A percentile compares a stretch with the other conserved stretches of the same genome.
Conservation (phyloP, 2,329 filamentous ascomycete genomes). For the Penicillium capsulatum region DNA sequence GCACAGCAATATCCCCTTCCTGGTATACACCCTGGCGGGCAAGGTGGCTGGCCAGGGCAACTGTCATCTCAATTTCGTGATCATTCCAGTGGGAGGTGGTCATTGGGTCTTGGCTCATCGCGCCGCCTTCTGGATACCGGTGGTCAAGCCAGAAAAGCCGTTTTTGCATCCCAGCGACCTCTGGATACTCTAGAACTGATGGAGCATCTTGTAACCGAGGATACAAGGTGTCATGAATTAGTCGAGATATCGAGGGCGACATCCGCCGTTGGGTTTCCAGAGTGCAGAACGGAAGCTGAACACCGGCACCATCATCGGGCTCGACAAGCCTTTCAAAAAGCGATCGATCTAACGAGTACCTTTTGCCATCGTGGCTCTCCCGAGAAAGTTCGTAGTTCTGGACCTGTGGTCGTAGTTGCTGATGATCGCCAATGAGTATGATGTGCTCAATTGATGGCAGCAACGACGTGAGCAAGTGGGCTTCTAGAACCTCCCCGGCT, state of each 20-base stretch:
- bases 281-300: background rate
- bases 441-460: slow-evolving; percentile 40
- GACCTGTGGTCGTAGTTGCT: slow-evolving; percentile 33
- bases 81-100: slow-evolving; percentile 47
- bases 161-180: slow-evolving; percentile 11
- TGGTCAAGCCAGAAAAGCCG: slow-evolving; percentile 43
- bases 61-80: slow-evolving; percentile 60
- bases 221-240: background rate
- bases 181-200: slow-evolving; percentile 4
- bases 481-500: slow-evolving; percentile 64
- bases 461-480: slow-evolving; percentile 47
- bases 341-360: slow-evolving; percentile 9
- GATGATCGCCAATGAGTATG: slow-evolving; percentile 37
- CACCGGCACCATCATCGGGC: background rate
- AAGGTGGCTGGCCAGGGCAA: slow-evolving; percentile 61
- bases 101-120: slow-evolving; percentile 21
- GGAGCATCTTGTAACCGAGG: background rate
- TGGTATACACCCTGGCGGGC: slow-evolving; percentile 60
- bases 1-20: slow-evolving; percentile 61
- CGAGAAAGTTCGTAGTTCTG: slow-evolving; percentile 18
- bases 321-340: slow-evolving; percentile 13
- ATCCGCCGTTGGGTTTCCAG: slow-evolving; percentile 13
- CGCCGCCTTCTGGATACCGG: slow-evolving; percentile 35
- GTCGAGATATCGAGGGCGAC: slow-evolving; percentile 2
- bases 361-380: slow-evolving; percentile 1